These are phyloP conservation scores for Fusarium mangiferae DNA, from an alignment of 2,329 filamentous ascomycete genomes.

Conservation along the genomic window DNA sequence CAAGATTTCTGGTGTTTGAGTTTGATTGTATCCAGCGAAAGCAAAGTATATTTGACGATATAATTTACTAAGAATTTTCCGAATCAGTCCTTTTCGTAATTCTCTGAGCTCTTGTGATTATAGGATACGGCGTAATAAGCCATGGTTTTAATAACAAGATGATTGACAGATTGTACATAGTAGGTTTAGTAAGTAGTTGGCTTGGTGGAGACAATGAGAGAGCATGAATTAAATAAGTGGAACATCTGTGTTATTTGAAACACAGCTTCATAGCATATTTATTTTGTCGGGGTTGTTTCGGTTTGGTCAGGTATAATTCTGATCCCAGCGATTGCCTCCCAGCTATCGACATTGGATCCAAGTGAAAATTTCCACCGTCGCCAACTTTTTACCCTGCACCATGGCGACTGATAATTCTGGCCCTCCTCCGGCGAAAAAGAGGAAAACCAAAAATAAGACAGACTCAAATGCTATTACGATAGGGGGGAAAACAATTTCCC, in stretches of 20 bases:
- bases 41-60: background rate
- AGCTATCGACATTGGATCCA: background rate
- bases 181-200: background rate
- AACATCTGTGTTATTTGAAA: background rate
- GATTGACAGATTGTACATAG: no score
- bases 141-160: background rate
- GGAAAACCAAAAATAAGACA: constrained; percentile 51
- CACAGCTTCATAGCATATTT: background rate
- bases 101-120: background rate
- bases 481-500: constrained; percentile 59
- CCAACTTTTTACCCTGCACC: background rate
- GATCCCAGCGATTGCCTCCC: background rate
- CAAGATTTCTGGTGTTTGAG: background rate
- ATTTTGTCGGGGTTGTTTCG: background rate
- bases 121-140: background rate
- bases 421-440: constrained; percentile 51
- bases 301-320: background rate
- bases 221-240: background rate
- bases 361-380: background rate
- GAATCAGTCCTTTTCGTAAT: background rate
- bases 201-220: background rate
- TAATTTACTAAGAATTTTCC: background rate
- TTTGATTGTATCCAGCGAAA: background rate
- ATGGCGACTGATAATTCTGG: constrained; percentile 42
- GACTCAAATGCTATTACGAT: constrained; percentile 55